phyloP scores from a whole-genome alignment of 2,329 filamentous ascomycete genomes.

The Fusarium torulosum region DNA sequence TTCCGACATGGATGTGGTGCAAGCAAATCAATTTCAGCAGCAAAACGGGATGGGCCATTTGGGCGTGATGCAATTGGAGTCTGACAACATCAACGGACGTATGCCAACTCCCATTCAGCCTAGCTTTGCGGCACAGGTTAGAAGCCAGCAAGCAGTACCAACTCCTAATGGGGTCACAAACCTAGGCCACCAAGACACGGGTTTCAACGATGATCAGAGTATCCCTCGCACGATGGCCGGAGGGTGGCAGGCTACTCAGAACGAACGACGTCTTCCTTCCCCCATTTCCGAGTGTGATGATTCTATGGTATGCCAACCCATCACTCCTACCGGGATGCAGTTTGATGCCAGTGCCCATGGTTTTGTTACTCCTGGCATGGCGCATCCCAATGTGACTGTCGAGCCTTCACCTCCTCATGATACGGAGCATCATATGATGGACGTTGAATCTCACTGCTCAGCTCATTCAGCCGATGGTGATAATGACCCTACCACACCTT shows the following conservation, averaged over 20 bases:
- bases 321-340: conserved; percentile 50
- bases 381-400: conserved; percentile 27
- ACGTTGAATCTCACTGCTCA: conserved; percentile 49
- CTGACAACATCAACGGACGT: conserved; percentile 56
- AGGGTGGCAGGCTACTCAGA: conserved; percentile 67
- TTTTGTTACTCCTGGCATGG: conserved; percentile 49
- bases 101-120: conserved; percentile 72
- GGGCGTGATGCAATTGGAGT: conserved; percentile 32
- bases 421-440: conserved; percentile 58
- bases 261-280: conserved; percentile 67
- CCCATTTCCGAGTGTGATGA: conserved; percentile 71
- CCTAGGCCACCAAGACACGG: conserved; percentile 56
- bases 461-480: conserved; percentile 48
- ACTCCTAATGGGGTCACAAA: conserved; percentile 54
- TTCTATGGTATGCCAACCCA: conserved; percentile 55
- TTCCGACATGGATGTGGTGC: conserved; percentile 65
- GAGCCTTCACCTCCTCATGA: conserved; percentile 51
- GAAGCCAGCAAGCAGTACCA: conserved; percentile 63
- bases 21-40: conserved; percentile 49
- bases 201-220: conserved; percentile 57
- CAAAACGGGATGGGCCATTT: conserved; percentile 22
- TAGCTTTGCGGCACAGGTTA: conserved; percentile 67
- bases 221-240: conserved; percentile 64
- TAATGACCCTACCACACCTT: conserved; percentile 58
- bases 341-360: conserved; percentile 52